Evolutionary conservation across 352 stramenopile genomes (phyloP).

Genomic region (Pythium chondricola): DNA sequence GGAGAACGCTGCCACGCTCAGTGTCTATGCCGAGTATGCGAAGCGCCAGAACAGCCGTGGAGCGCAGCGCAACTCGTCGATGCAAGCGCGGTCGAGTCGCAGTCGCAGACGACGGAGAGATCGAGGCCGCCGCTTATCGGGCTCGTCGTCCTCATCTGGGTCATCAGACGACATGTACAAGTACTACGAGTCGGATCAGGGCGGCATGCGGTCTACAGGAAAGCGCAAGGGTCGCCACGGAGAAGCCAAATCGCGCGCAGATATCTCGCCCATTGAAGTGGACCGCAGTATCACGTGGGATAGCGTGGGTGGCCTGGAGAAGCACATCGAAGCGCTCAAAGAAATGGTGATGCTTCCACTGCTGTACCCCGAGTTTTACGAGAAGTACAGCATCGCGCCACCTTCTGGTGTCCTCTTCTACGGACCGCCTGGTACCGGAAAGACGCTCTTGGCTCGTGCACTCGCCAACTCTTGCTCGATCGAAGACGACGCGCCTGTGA

Average conservation of each 20-base stretch:
- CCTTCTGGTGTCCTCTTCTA: conserved; percentile 87
- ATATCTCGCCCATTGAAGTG: conserved; percentile 80
- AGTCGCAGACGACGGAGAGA: conserved; percentile 8
- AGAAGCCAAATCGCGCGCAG: conserved; percentile 27
- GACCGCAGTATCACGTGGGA: conserved; percentile 83
- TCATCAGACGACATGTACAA: conserved; percentile 40
- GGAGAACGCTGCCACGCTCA: conserved; percentile 23
- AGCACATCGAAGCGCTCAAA: conserved; percentile 87
- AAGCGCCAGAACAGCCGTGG: conserved; percentile 49
- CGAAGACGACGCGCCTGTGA: conserved; percentile 14
- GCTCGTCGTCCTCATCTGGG: conserved; percentile 36
- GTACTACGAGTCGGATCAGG: conserved; percentile 58
- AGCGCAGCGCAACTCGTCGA: conserved; percentile 3
- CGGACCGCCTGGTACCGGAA: conserved; percentile 89
- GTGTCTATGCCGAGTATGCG: conserved; percentile 55
- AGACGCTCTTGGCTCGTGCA: conserved; percentile 86
- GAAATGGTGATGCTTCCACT: conserved; percentile 93
- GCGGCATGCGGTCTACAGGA: conserved; percentile 48
- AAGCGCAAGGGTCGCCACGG: background rate
- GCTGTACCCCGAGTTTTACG: conserved; percentile 91
- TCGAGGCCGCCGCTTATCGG: conserved; percentile 26
- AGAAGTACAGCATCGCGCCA: conserved; percentile 82
- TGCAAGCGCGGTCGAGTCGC: conserved; percentile 25
- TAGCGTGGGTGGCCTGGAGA: conserved; percentile 73
- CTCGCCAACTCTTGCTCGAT: conserved; percentile 85